A percentile compares a stretch with the other conserved stretches of the same genome.
Conservation (phyloP, 2,329 filamentous ascomycete species). For the Colletotrichum destructivum region DNA sequence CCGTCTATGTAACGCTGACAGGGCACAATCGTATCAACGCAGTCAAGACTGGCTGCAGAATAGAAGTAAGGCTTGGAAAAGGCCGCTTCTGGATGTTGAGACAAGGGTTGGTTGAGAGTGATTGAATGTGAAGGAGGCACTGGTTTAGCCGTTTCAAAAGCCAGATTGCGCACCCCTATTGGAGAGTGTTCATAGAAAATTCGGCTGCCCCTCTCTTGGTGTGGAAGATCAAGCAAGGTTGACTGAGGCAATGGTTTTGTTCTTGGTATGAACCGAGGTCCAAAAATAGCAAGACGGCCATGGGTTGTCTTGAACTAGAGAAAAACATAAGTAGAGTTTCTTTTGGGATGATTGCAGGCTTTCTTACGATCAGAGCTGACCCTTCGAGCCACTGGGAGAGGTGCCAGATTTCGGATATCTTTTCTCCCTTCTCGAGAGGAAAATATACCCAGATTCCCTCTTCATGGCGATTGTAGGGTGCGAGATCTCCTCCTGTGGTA, state of each 20-base stretch:
- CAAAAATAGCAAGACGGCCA: neutral
- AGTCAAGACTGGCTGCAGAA: neutral
- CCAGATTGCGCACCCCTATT: neutral
- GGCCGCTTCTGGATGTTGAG: neutral
- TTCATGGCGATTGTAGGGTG: neutral
- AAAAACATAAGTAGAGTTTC: neutral
- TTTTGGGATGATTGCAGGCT: neutral
- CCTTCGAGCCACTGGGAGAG: neutral
- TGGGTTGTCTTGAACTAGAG: neutral
- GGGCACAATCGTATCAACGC: neutral
- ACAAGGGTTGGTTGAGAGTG: neutral
- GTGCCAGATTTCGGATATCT: constrained; percentile 6
- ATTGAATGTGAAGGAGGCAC: neutral
- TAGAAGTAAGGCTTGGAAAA: neutral
- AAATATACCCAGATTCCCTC: constrained; percentile 3
- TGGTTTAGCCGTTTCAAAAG: neutral
- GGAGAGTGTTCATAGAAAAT: constrained; percentile 1
- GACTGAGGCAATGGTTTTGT: neutral
- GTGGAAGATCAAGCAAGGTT: neutral
- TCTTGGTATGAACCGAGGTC: neutral
- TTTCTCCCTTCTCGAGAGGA: neutral
- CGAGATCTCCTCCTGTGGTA: neutral
- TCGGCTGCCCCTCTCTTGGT: neutral
- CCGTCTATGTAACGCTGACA: neutral
- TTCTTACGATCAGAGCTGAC: neutral